Base-by-base conservation (phyloP, 106 monocot species). In the Xerophyta viscosa region DNA sequence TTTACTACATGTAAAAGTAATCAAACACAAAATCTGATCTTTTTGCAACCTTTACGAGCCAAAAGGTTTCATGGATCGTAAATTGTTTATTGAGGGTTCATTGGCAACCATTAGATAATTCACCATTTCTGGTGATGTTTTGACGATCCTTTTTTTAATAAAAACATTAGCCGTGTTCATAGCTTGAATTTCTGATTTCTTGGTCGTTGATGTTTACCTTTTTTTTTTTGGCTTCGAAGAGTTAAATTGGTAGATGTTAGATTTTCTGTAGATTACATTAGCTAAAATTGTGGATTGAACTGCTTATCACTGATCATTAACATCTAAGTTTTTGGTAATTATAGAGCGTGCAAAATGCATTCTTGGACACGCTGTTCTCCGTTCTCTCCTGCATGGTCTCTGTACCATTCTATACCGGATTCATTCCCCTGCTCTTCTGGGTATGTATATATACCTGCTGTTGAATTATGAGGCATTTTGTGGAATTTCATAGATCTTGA, bases 331-430 rank as follows among this genome's bases (percentile, higher is more conserved):
- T 13, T 65, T 48, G 17, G 20, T 60, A 37, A 13, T 22, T 19
- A 37, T 76, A 90, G 98, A 82, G 46, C 28, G 41, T 31, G 31
- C 76, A 80, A 9, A 54, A 77, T 58, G 46, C n/a, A 24, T 58
- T 64, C 41, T 49, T 82, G 52, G 98, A 98, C 57, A 65, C 24
- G 3, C 57, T 98, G 30, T 98, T 98, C 86, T 80, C 98, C 18
- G 48, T 66, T 42, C 27, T 98, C 31, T 98, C 82, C 12, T 86
- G 81, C 58, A n/a, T 77, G 22, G 98, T 98, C 25, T 98, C 98
- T 2, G 90, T 86, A 46, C 86, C 98, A 10, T 98, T 98, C 58
- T 98, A 98, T 49, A 98, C 90, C 11, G 98, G 79, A 22, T 90
- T 98, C 42, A 67, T 98, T 27, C 89, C 98, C 45, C 42, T 98